Evolutionary conservation across 768 basidiomycete genomes (phyloP).

Genomic region (Pisolithus orientalis): DNA sequence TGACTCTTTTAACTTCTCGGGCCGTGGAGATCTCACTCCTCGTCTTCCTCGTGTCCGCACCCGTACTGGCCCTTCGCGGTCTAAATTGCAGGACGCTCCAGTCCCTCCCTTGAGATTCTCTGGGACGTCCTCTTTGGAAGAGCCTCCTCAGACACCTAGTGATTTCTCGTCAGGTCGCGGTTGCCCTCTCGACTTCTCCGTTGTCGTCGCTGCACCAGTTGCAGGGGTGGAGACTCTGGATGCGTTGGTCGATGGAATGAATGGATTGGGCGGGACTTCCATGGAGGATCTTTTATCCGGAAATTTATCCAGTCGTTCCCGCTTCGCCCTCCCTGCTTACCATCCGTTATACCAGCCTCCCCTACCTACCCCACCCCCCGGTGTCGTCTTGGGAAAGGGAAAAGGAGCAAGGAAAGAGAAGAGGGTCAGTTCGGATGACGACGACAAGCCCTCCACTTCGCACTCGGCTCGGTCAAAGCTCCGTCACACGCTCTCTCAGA

Average conservation of each 20-base stretch:
- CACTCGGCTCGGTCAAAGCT: conserved; percentile 10
- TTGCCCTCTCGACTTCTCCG: conserved; percentile 44
- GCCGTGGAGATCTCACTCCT: conserved; percentile 27
- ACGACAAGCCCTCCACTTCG: conserved; percentile 30
- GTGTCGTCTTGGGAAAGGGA: conserved; percentile 57
- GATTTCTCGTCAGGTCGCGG: conserved; percentile 31
- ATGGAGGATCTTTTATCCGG: conserved; percentile 49
- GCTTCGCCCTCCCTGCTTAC: conserved; percentile 52
- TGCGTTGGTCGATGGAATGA: conserved; percentile 87
- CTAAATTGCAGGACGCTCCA: conserved; percentile 37
- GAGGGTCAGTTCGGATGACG: conserved; percentile 44
- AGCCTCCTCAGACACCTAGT: conserved; percentile 65
- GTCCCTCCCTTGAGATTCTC: conserved; percentile 57
- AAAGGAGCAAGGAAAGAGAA: conserved; percentile 24
- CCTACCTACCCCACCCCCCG: conserved; percentile 77
- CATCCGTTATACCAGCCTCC: conserved; percentile 82
- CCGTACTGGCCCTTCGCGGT: conserved; percentile 47
- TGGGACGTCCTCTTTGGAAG: conserved; percentile 67
- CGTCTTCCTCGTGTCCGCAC: conserved; percentile 45
- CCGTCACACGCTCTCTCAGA: conserved; percentile 16
- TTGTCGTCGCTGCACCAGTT: conserved; percentile 69
- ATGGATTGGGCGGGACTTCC: conserved; percentile 70
- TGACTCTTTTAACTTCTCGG: conserved; percentile 20
- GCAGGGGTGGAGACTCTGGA: conserved; percentile 84
- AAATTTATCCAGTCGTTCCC: conserved; percentile 40